phyloP scores from a whole-genome alignment of 2,329 filamentous ascomycete species.

The Cercospora janseana region DNA sequence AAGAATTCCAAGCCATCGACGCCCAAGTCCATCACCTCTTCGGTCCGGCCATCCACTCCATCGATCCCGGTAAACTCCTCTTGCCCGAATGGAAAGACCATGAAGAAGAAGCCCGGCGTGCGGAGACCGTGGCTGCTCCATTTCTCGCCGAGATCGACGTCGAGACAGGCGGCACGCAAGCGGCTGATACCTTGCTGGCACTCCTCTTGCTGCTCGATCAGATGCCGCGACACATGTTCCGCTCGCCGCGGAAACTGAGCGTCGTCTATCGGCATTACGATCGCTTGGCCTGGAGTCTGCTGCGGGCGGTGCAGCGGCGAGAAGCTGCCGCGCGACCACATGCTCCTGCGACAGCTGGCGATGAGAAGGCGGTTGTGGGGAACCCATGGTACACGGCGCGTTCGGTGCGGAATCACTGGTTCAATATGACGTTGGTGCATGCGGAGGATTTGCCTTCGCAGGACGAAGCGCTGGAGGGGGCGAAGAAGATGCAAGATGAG shows the following conservation, averaged over 20 bases:
- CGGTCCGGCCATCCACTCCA: conserved; percentile 38
- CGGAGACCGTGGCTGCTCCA: conserved; percentile 35
- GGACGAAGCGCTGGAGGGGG: conserved; percentile 35
- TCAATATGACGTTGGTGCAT: conserved; percentile 61
- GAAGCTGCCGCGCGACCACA: conserved; percentile 9
- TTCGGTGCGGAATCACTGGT: conserved; percentile 52
- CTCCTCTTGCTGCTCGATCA: conserved; percentile 62
- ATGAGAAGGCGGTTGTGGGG: conserved; percentile 26
- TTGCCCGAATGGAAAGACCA: conserved; percentile 33
- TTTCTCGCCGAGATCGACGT: conserved; percentile 39
- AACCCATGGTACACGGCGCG: conserved; percentile 12
- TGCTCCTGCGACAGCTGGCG: neutral
- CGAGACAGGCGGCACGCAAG: conserved; percentile 24
- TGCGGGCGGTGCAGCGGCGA: no score
- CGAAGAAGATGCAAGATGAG: conserved; percentile 15
- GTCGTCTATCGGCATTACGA: conserved; percentile 58
- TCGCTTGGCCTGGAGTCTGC: conserved; percentile 47
- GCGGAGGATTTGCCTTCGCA: conserved; percentile 53
- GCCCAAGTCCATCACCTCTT: conserved; percentile 38
- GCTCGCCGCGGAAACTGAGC: conserved; percentile 45
- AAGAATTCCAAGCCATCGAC: conserved; percentile 42
- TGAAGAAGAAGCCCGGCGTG: conserved; percentile 28
- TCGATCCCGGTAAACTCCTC: conserved; percentile 38
- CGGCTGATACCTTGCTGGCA: conserved; percentile 46
- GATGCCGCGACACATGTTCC: conserved; percentile 61